Evolutionary conservation across 371 early-diverging fungal genomes (phyloP).

Genomic region (Rhizomucor miehei): DNA sequence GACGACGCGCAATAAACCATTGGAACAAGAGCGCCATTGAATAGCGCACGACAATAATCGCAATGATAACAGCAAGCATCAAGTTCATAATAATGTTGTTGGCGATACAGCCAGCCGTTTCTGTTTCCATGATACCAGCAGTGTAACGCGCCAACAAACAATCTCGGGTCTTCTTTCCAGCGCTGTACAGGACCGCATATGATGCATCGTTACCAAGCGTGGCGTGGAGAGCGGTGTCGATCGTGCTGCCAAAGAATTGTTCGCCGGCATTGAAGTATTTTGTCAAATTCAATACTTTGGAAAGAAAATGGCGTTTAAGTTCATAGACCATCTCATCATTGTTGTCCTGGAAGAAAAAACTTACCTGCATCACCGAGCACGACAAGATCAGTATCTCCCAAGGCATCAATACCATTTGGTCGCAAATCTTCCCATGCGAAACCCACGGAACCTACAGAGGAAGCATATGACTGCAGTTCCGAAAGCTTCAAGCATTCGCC

Average conservation of each 20-base stretch:
- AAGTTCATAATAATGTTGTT: slow-evolving; percentile 46
- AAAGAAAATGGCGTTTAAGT: not conserved
- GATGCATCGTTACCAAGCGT: slow-evolving; percentile 46
- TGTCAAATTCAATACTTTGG: slow-evolving; percentile 35
- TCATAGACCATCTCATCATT: not conserved
- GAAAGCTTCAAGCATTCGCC: slow-evolving; percentile 33
- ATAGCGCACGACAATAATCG: slow-evolving; percentile 49
- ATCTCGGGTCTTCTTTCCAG: slow-evolving; percentile 30
- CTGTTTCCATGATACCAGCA: slow-evolving; percentile 49
- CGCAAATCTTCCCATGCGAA: slow-evolving; percentile 44
- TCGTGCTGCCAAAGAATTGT: slow-evolving; percentile 25
- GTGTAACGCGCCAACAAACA: slow-evolving; percentile 45
- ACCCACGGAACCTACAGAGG: slow-evolving; percentile 21
- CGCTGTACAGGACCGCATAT: slow-evolving; percentile 33
- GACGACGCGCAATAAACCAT: slow-evolving; percentile 47
- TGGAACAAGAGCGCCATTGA: slow-evolving; percentile 62
- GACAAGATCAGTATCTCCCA: slow-evolving; percentile 27
- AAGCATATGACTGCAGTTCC: slow-evolving; percentile 22
- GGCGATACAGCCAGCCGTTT: slow-evolving; percentile 57
- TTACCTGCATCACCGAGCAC: slow-evolving; percentile 54
- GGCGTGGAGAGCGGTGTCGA: slow-evolving; percentile 23
- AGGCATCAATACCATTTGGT: slow-evolving; percentile 13
- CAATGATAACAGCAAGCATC: slow-evolving; percentile 45
- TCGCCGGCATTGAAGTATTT: slow-evolving; percentile 12
- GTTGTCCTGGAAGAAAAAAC: not conserved